Percentiles rank a stretch among this genome's conserved stretches.
Evolutionary conservation across 1,284 basidiomycete species (phyloP).

Genomic region (Leccinum subrobustum): DNA sequence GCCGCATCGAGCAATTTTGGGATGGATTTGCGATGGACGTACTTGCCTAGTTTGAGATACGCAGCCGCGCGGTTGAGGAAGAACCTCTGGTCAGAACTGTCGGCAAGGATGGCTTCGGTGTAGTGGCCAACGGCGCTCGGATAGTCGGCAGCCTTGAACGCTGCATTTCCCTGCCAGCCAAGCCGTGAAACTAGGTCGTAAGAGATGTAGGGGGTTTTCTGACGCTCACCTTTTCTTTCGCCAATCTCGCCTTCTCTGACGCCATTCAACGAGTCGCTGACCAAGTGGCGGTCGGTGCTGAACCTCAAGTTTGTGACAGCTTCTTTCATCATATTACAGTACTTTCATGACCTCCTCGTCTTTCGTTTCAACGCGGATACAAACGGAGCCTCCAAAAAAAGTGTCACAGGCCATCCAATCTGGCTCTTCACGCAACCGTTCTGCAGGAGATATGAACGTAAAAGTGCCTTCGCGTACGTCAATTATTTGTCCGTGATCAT

Average conservation of each 20-base stretch:
- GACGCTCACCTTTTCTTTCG: constrained; percentile 31
- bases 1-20: constrained; percentile 1
- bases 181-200: neutral
- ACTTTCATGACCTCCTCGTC: neutral
- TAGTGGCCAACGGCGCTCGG: constrained; percentile 65
- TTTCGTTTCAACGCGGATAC: neutral
- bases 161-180: constrained; percentile 50
- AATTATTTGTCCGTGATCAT: neutral
- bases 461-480: constrained; percentile 30
- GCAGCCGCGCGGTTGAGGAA: constrained; percentile 80
- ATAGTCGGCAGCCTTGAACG: constrained; percentile 56
- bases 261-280: constrained; percentile 23
- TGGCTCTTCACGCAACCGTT: constrained; percentile 7
- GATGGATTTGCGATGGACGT: constrained; percentile 36
- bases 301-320: neutral
- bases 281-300: constrained; percentile 9
- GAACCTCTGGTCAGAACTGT: constrained; percentile 62
- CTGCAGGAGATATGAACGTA: constrained; percentile 5
- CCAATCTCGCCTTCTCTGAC: constrained; percentile 34
- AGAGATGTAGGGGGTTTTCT: neutral
- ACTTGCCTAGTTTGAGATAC: constrained; percentile 85
- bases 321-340: neutral
- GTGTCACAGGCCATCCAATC: neutral
- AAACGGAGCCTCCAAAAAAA: constrained; percentile 1
- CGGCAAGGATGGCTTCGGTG: constrained; percentile 65